Evolutionary conservation across 805 yeast genomes (phyloP).

Genomic region (Schwanniomyces occidentalis): DNA sequence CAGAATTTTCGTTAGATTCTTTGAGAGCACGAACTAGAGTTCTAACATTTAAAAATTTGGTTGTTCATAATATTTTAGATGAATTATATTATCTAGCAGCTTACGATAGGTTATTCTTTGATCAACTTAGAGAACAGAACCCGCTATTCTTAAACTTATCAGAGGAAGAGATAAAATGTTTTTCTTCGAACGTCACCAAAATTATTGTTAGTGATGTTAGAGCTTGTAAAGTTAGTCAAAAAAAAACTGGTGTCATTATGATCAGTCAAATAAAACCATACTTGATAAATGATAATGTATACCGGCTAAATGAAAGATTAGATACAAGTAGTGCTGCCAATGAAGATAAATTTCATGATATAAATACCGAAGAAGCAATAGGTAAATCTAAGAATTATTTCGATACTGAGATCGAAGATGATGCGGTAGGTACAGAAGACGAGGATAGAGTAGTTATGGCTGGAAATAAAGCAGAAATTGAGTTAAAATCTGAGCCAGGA

Average conservation of each 20-base stretch:
- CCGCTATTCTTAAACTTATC: constrained; percentile 6
- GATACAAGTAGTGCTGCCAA: background rate
- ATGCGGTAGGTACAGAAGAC: too few relatives aligned
- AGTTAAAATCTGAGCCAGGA: too few relatives aligned
- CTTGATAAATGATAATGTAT: constrained; percentile 9
- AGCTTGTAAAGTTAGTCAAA: constrained; percentile 3
- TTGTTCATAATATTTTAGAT: constrained; percentile 15
- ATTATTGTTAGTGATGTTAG: constrained; percentile 15
- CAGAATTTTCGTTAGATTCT: constrained; percentile 11
- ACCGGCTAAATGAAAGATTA: constrained; percentile 1
- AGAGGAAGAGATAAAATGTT: constrained; percentile 3
- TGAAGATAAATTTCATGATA: background rate
- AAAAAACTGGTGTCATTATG: constrained; percentile 13
- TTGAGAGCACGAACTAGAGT: constrained; percentile 12
- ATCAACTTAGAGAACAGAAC: constrained; percentile 8
- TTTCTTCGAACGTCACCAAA: constrained; percentile 5
- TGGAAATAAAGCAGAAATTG: too few relatives aligned
- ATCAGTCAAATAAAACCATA: constrained; percentile 11
- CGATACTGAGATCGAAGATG: too few relatives aligned
- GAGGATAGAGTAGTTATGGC: too few relatives aligned
- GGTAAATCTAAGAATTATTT: background rate
- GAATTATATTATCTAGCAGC: constrained; percentile 27
- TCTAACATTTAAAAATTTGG: constrained; percentile 9
- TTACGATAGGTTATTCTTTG: constrained; percentile 24
- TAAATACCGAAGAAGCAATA: background rate